Evolutionary conservation across 257 asterid genomes (phyloP).

Genomic region (Handroanthus guayacan): DNA sequence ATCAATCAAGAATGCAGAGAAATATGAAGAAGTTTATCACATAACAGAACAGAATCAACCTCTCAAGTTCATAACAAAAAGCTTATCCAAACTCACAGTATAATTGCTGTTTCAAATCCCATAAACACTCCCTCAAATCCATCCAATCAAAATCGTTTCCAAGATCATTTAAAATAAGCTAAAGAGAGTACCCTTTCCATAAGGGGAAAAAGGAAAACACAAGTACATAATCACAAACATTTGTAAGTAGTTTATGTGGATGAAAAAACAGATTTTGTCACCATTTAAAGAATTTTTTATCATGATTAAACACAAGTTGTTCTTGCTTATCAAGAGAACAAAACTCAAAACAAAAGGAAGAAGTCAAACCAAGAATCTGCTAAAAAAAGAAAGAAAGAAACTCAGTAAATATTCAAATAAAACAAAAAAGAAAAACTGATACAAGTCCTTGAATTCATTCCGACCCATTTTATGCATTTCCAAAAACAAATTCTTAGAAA

Average conservation of each 20-base stretch:
- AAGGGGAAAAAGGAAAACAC: too few relatives aligned
- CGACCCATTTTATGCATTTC: slow-evolving; percentile 1
- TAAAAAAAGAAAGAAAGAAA: not conserved
- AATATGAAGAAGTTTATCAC: not conserved
- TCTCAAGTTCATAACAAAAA: not conserved
- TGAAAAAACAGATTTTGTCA: not conserved
- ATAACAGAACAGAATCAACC: not conserved
- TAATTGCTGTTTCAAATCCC: not conserved
- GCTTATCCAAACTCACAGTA: not conserved
- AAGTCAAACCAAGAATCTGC: slow-evolving; percentile 17
- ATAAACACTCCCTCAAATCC: not conserved
- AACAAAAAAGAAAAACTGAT: not conserved
- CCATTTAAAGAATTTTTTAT: slow-evolving; percentile 16
- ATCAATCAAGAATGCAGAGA: not conserved
- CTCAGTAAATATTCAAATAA: not conserved
- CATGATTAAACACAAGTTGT: not conserved
- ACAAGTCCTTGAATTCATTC: not conserved
- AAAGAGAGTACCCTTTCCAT: not conserved
- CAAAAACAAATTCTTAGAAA: slow-evolving; percentile 17
- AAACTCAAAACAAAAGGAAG: not conserved
- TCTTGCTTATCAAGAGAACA: not conserved
- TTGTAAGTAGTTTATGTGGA: not conserved
- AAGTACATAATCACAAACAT: not conserved
- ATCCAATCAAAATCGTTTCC: not conserved
- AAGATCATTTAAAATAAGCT: not conserved